Evolutionary conservation across 2,329 filamentous ascomycete genomes (phyloP), one percentile per base, ranked within the genome.

Genomic region (Alternaria arborescens): DNA sequence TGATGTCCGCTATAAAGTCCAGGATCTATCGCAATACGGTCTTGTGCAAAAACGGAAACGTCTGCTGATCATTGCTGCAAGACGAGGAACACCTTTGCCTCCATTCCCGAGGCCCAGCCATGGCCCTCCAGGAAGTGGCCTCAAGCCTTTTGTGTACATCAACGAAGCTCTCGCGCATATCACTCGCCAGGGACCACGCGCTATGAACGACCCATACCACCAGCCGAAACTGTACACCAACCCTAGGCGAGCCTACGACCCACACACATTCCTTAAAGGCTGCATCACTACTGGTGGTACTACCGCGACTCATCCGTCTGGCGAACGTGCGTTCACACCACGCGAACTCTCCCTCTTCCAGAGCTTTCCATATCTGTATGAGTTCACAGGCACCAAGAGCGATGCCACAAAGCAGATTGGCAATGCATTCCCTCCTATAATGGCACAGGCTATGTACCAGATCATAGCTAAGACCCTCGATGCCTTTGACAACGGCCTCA

Each of bases 61-160:
- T 0, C 59, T 78, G 1, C 28, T 78, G 0, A 60, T 78, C 14
- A 65, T 76, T n/a, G 71, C 61, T 10, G 70, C 75, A 7, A 62
- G 34, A 26, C 59, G 60, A 0, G 74, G 69, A 0, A 61, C 38
- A 6, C 74, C 76, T 0, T 34, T 78, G 0, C 74, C 76, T 0
- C 70, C 70, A 0, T 77, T 78, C 26, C 76, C 76, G 0, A 65
- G 65, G 10, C 62, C 68, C 0, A 71, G 62, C 0, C 66, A 76
- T 44, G 76, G 76, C 22, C 58, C 64, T 1, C 3, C 20, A 1
- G 64, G 62, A 1, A 69, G 53, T 18, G 71, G 75, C 0, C 43
- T 78, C 0, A 69, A 71, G 22, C 65, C 47, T 0, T 71, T 53
- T 11, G 52, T 64, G 0, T 64, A 58, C 1, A 71, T 78, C 3